Conservation (phyloP, 2,329 filamentous ascomycete species). For the Sporothrix mexicana region DNA sequence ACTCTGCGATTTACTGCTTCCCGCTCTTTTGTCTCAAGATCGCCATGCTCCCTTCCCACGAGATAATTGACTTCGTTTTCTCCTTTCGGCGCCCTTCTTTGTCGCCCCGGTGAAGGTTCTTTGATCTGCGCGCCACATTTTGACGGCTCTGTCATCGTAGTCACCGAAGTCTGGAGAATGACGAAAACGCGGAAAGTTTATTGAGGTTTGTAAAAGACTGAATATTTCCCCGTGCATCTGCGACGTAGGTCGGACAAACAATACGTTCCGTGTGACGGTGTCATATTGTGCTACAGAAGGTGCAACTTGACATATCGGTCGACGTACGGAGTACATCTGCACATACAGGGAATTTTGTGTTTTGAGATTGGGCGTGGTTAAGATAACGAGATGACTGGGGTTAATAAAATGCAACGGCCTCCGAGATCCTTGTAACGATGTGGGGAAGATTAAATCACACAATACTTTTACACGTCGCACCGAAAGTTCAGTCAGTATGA, state of each 20-base stretch:
- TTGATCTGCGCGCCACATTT: neutral
- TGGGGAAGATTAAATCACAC: too few relatives aligned
- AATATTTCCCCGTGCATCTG: neutral
- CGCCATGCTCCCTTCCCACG: neutral
- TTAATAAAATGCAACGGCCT: neutral
- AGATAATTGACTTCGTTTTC: neutral
- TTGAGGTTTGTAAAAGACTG: neutral
- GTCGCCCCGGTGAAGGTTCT: neutral
- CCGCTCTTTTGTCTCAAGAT: neutral
- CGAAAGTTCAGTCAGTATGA: too few relatives aligned
- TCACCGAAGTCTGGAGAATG: neutral
- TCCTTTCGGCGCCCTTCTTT: slow-evolving; percentile 8
- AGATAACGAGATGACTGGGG: neutral
- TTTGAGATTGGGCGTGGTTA: neutral
- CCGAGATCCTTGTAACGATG: too few relatives aligned
- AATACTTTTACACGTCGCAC: too few relatives aligned
- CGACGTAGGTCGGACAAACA: neutral
- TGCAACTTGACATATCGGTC: slow-evolving; percentile 7
- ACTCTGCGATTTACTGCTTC: neutral
- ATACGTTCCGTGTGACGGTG: neutral
- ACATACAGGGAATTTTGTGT: neutral
- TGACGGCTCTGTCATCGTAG: neutral
- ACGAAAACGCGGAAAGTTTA: neutral
- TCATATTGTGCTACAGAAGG: neutral
- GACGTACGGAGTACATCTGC: neutral